These are phyloP conservation scores for Boletus tylopilopsis DNA, from an alignment of 768 basidiomycete genomes.

Conservation along the genomic window DNA sequence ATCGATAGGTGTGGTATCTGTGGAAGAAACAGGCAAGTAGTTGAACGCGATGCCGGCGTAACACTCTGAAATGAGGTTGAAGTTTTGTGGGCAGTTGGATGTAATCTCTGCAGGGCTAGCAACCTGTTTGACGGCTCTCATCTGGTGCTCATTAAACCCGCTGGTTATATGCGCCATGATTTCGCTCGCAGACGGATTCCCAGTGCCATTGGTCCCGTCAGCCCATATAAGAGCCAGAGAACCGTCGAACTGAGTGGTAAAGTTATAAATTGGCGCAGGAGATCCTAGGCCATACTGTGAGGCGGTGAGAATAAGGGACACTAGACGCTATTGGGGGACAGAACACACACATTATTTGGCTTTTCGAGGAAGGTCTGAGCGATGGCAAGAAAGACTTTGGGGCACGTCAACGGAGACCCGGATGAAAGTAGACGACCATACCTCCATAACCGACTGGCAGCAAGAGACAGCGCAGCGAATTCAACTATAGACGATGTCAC, in stretches of 20 bases:
- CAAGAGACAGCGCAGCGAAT: slow-evolving; percentile 57
- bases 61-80: slow-evolving; percentile 64
- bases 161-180: slow-evolving; percentile 61
- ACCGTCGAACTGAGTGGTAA: slow-evolving; percentile 50
- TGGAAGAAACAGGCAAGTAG: slow-evolving; percentile 43
- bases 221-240: slow-evolving; percentile 60
- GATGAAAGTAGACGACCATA: slow-evolving; percentile 1
- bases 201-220: slow-evolving; percentile 57
- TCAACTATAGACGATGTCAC: slow-evolving; percentile 39
- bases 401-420: background rate
- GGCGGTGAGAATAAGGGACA: background rate
- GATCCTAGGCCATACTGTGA: slow-evolving; percentile 61
- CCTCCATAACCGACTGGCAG: slow-evolving; percentile 60
- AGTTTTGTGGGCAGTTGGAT: slow-evolving; percentile 65
- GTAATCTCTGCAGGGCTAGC: slow-evolving; percentile 47
- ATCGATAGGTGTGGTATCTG: slow-evolving; percentile 40
- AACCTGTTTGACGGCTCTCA: slow-evolving; percentile 46
- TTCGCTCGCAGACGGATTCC: slow-evolving; percentile 49
- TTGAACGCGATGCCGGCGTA: slow-evolving; percentile 65
- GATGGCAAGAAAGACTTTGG: slow-evolving; percentile 52
- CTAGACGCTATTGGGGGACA: background rate
- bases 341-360: slow-evolving; percentile 55
- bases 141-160: slow-evolving; percentile 47
- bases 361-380: slow-evolving; percentile 59
- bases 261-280: slow-evolving; percentile 44